Base-by-base conservation (phyloP, 139 green algal species). In the Auxenochlorella protothecoides region DNA sequence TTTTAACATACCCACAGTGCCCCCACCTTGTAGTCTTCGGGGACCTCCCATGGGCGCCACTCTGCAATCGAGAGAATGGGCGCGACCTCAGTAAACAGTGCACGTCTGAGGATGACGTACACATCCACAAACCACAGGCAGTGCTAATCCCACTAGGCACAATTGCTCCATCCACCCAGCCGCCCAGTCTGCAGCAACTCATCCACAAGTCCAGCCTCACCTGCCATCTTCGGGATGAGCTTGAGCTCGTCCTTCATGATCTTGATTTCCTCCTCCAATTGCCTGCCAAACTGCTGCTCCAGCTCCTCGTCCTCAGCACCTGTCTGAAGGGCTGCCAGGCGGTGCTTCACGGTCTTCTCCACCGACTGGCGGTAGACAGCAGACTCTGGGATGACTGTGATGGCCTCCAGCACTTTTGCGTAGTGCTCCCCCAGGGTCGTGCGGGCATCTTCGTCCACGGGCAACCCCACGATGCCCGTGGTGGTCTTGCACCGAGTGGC, bases 21-120 rank as follows among this genome's bases (percentile, higher is more conserved):
- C 27, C 27, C 27, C 27, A 44, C 69, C 70, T 55, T 82, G 72
- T 83, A 56, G 56, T 72, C 78, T 53, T 72, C 72, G 52, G 81
- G 81, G 10, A 86, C 83, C 13, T 85, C 83, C 83, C 83, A 88
- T 1, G 83, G 83, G 72, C 75, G 73, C 83, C 83, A 88, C 63
- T 84, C 81, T 79, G 72, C 77, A 73, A 56, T 56, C 4, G 16
- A 55, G 7, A 69, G 8, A 59, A 55, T 55, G 27, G 9, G 6
- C 5, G 8, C 44, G 4, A 27, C 59, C 4, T 53, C 3, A 66
- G 14, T 10, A 59, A 70, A 2, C 7, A 53, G 7, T 14, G 6
- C 16, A 53, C 53, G 4, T 15, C 57, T 9, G 57, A 62, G 66
- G 12, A 59, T 16, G 6, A 55, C 10, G 53, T 12, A 65, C 13